A percentile compares a stretch with the other conserved stretches of the same genome.
Conservation (phyloP, 176 grass and related monocot species). For the Rhynchospora pubera region DNA sequence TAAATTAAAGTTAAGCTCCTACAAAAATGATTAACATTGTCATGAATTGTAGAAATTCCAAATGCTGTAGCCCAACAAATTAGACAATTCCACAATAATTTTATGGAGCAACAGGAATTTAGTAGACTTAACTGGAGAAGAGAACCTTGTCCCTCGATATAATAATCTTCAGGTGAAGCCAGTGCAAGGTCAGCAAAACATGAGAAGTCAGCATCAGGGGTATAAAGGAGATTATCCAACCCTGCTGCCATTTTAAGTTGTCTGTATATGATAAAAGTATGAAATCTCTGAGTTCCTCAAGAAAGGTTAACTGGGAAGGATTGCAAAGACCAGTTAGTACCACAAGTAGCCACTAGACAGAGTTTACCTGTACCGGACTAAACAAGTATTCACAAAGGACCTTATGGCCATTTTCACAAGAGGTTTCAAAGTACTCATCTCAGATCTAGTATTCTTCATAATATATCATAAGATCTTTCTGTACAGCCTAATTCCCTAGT, state of each 20-base stretch:
- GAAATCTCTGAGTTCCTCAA: not conserved
- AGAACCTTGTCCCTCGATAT: slow-evolving; percentile 94
- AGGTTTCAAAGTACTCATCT: not conserved
- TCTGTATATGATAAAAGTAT: slow-evolving; percentile 26
- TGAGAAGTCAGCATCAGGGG: slow-evolving; percentile 89
- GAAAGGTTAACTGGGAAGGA: not conserved
- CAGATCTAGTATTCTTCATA: not conserved
- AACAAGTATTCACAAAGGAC: not conserved
- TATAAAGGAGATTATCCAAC: slow-evolving; percentile 97
- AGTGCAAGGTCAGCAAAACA: slow-evolving; percentile 97
- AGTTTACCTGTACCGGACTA: not conserved
- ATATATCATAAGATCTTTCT: not conserved
- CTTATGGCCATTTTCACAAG: not conserved
- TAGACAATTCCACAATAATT: not conserved
- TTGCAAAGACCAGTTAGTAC: not conserved
- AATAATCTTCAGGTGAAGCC: slow-evolving; percentile 93
- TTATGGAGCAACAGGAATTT: slow-evolving; percentile 14
- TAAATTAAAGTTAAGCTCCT: not conserved
- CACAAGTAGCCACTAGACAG: not conserved
- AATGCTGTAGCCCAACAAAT: not conserved
- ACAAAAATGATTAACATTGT: not conserved
- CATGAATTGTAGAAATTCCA: not conserved
- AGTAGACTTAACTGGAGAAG: slow-evolving; percentile 80
- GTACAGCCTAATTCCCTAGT: too few species aligned
- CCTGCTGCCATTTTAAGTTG: slow-evolving; percentile 66